phyloP scores from a whole-genome alignment of 163 green algal species.

The Chlamydomonas reinhardtii region DNA sequence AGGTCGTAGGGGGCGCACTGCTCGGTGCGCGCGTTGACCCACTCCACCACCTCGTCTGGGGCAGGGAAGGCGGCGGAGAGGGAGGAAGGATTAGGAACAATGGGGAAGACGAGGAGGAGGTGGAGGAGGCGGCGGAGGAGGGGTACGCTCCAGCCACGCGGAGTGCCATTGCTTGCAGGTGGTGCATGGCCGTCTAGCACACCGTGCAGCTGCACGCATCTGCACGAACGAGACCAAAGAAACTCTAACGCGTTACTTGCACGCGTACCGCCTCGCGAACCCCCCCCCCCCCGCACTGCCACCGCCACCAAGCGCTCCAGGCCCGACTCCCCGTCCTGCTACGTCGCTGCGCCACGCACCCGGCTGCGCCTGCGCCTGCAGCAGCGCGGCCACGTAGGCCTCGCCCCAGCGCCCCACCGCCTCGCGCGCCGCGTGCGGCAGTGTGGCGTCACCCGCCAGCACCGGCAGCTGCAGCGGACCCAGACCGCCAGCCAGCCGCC shows the following conservation, averaged over 20 bases:
- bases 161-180: no score
- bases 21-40: constrained; percentile 45
- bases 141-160: no score
- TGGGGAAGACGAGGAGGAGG: background rate
- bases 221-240: no score
- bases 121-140: no score
- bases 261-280: no score
- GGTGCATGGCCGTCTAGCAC: no score
- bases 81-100: background rate
- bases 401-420: constrained; percentile 44
- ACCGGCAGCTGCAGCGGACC: constrained; percentile 29
- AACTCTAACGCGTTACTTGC: no score
- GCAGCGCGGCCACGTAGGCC: constrained; percentile 20
- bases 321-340: background rate
- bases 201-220: no score
- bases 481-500: background rate
- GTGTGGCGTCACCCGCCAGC: background rate
- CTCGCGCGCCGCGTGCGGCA: constrained; percentile 31
- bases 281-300: background rate
- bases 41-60: constrained; percentile 44
- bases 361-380: constrained; percentile 2
- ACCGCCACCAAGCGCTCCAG: background rate
- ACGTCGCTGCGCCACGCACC: background rate
- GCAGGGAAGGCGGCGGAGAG: background rate
- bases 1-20: constrained; percentile 50